Conservation (phyloP, 2,329 filamentous ascomycete species). For the Xylariaceae sp. region DNA sequence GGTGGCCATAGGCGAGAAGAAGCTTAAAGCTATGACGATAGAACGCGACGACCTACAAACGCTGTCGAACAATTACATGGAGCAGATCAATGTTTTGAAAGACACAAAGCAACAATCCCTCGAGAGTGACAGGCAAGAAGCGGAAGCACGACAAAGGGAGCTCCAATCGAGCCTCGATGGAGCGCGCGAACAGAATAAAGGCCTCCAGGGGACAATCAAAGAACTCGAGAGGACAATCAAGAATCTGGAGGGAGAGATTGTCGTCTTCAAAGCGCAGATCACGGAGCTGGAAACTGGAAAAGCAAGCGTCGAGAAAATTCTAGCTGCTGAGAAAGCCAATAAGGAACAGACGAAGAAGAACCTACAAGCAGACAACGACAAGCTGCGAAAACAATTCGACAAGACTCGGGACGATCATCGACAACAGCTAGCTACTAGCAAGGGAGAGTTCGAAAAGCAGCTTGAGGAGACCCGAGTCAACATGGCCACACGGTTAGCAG, state of each 20-base stretch:
- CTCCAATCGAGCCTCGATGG: slow-evolving; percentile 28
- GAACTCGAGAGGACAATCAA: slow-evolving; percentile 30
- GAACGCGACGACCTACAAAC: slow-evolving; percentile 25
- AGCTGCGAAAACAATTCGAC: slow-evolving; percentile 17
- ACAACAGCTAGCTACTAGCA: slow-evolving; percentile 12
- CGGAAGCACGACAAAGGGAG: slow-evolving; percentile 29
- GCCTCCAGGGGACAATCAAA: slow-evolving; percentile 27
- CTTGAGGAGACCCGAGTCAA: slow-evolving; percentile 17
- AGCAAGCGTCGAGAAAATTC: slow-evolving; percentile 13
- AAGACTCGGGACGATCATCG: slow-evolving; percentile 15
- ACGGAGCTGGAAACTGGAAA: slow-evolving; percentile 21
- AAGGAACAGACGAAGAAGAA: slow-evolving; percentile 16
- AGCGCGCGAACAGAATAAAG: slow-evolving; percentile 26
- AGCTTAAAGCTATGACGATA: slow-evolving; percentile 23
- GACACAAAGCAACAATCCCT: slow-evolving; percentile 10
- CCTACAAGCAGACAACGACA: slow-evolving; percentile 8
- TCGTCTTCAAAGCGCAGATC: slow-evolving; percentile 27
- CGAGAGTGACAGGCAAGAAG: slow-evolving; percentile 16
- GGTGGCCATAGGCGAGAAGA: slow-evolving; percentile 25
- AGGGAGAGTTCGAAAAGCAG: slow-evolving; percentile 11
- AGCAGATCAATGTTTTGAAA: slow-evolving; percentile 20
- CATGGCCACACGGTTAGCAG: slow-evolving; percentile 2
- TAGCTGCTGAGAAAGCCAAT: slow-evolving; percentile 15
- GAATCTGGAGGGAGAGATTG: slow-evolving; percentile 18
- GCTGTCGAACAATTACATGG: slow-evolving; percentile 18